Percentiles rank a stretch among this genome's conserved stretches.
phyloP scores from a whole-genome alignment of 2,329 filamentous ascomycete species.

The Hirsutella thompsonii region DNA sequence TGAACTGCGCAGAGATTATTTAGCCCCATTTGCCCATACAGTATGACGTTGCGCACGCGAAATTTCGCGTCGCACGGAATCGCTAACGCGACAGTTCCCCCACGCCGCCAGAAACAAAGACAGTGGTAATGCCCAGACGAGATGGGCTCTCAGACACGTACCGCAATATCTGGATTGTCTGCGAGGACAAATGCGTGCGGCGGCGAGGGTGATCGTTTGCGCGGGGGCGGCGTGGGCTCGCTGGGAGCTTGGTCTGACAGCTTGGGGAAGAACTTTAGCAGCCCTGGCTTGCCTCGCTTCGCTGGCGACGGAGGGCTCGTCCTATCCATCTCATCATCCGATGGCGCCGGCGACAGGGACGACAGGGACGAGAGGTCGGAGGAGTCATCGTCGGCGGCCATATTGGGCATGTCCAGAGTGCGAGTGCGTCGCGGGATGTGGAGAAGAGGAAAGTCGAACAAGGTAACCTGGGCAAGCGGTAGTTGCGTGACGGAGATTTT shows the following conservation, averaged over 20 bases:
- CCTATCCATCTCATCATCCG: constrained; percentile 37
- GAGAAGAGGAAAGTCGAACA: constrained; percentile 13
- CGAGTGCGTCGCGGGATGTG: constrained; percentile 12
- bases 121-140: constrained; percentile 1
- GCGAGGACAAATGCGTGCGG: constrained; percentile 81
- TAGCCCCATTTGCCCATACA: constrained; percentile 18
- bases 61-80: constrained; percentile 33
- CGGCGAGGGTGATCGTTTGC: constrained; percentile 76
- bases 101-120: not conserved
- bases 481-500: constrained; percentile 16
- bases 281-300: constrained; percentile 40
- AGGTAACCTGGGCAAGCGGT: constrained; percentile 15
- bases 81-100: constrained; percentile 21
- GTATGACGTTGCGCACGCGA: constrained; percentile 32
- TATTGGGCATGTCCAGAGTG: constrained; percentile 18
- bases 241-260: constrained; percentile 36
- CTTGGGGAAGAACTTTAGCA: constrained; percentile 57
- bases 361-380: constrained; percentile 50
- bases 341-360: constrained; percentile 30
- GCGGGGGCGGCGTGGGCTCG: constrained; percentile 51
- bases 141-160: constrained; percentile 38
- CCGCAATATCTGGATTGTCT: constrained; percentile 84
- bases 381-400: constrained; percentile 48
- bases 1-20: constrained; percentile 56
- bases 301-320: constrained; percentile 17